Evolutionary conservation across 805 yeast species (phyloP), one percentile per base, ranked within the genome.

Genomic region (Suhomyces vadensis): DNA sequence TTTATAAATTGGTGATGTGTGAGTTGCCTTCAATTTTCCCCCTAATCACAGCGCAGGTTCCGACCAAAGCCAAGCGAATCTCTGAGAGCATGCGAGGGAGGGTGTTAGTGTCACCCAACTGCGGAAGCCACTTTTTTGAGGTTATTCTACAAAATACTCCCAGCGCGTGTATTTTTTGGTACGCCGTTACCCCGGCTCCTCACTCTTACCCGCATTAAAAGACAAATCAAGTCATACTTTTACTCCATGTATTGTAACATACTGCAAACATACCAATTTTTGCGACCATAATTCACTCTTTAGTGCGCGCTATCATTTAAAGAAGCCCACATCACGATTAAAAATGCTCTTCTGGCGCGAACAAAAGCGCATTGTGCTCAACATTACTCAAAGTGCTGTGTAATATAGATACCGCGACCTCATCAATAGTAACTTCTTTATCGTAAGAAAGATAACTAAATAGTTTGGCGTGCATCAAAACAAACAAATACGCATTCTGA

Each of bases 1-100:
- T 41, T 41, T 41, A 41, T 41, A 41, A 39, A 16, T 29, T 17
- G 23, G n/a, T 19, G 27, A 17, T n/a, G 16, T 20, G 35, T 33
- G 41, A 27, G 10, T 27, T n/a, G 35, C 41, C 41, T 22, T 19
- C 17, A n/a, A 33, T 11, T 11, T 14, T 19, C 13, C 24, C 24
- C 24, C 37, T 14, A 8, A 11, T 33, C 14, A 10, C 10, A 33
- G 37, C 24, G 37, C 37, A 33, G 24, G 37, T 33, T 20, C 38
- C 26, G 38, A 8, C 26, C 26, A 14, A 6, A 20, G 27, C 38
- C 38, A 35, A 35, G 26, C 25, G 38, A 37, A 37, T 37, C 22
- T 22, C 39, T 20, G 8, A 20, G 31, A 22, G 39, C 19, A 23
- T 11, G 19, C 17, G 16, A 14, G 39, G 39, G n/a, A n/a, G n/a